Conservation (phyloP, 163 green algal genomes). For the Picocystis sp. region DNA sequence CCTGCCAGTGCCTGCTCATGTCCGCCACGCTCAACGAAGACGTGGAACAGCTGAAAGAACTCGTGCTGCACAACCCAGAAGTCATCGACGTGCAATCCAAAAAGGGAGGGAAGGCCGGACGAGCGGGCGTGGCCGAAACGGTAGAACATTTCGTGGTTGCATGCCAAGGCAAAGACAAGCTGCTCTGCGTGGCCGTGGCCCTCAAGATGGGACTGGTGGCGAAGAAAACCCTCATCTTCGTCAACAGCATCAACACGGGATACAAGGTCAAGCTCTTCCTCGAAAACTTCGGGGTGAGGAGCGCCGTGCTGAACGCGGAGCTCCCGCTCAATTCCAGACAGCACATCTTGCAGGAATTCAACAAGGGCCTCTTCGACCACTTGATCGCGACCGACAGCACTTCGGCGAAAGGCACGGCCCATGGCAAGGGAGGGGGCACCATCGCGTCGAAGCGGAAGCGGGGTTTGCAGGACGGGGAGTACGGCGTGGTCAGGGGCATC, state of each 20-base stretch:
- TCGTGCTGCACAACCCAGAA: conserved; percentile 81
- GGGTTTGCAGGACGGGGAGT: conserved; percentile 45
- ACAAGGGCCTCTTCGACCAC: conserved; percentile 71
- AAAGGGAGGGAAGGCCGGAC: conserved; percentile 2
- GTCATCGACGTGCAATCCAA: conserved; percentile 41
- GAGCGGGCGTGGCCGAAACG: conserved; percentile 17
- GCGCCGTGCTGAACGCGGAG: conserved; percentile 60
- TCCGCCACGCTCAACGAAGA: conserved; percentile 62
- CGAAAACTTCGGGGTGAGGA: conserved; percentile 73
- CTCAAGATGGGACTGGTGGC: conserved; percentile 4
- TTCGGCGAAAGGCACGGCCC: background rate
- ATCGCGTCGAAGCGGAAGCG: conserved; percentile 5
- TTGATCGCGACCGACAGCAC: conserved; percentile 59
- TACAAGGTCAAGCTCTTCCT: conserved; percentile 69
- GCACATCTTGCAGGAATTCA: conserved; percentile 49
- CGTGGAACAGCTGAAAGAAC: conserved; percentile 57
- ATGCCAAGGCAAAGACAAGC: conserved; percentile 13
- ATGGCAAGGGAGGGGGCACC: background rate
- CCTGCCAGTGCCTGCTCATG: conserved; percentile 82
- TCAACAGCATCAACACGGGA: conserved; percentile 55
- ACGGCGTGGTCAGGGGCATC: conserved; percentile 86
- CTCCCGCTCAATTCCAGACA: conserved; percentile 52
- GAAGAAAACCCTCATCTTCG: conserved; percentile 65
- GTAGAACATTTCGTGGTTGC: conserved; percentile 21
- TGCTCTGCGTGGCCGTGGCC: conserved; percentile 57